Evolutionary conservation across 1,284 basidiomycete species (phyloP).

Genomic region (Marasmius tenuissimus): DNA sequence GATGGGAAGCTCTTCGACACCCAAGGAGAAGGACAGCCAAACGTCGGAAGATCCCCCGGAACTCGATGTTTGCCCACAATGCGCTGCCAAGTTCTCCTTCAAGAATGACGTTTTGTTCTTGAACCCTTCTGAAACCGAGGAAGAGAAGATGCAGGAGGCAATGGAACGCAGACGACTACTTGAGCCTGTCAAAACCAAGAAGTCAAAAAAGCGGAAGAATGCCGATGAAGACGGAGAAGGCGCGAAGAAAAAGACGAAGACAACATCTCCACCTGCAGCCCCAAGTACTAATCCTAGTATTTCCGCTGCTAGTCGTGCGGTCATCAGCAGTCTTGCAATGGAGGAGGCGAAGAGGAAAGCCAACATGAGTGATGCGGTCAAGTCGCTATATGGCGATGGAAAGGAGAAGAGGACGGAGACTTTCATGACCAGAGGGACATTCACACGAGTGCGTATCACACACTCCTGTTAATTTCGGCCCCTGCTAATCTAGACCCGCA

Average conservation of each 20-base stretch:
- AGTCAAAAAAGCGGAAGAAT: constrained; percentile 71
- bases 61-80: constrained; percentile 72
- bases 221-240: constrained; percentile 33
- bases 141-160: constrained; percentile 47
- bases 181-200: constrained; percentile 59
- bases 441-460: constrained; percentile 64
- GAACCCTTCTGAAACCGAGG: constrained; percentile 65
- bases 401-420: constrained; percentile 67
- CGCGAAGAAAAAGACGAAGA: constrained; percentile 42
- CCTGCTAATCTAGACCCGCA: constrained; percentile 8
- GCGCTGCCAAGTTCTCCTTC: constrained; percentile 64
- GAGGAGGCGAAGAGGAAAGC: constrained; percentile 78
- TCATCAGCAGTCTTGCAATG: constrained; percentile 61
- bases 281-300: constrained; percentile 50
- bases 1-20: constrained; percentile 41
- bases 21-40: constrained; percentile 28
- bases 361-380: constrained; percentile 73
- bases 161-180: constrained; percentile 56
- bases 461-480: neutral
- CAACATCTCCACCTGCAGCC: constrained; percentile 17
- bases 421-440: constrained; percentile 82
- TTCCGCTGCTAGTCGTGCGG: constrained; percentile 57
- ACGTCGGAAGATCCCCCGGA: constrained; percentile 26
- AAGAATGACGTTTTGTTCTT: constrained; percentile 53
- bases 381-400: constrained; percentile 62